Base-by-base conservation (phyloP, 768 basidiomycete species). In the Lactarius pseudohatsudake region DNA sequence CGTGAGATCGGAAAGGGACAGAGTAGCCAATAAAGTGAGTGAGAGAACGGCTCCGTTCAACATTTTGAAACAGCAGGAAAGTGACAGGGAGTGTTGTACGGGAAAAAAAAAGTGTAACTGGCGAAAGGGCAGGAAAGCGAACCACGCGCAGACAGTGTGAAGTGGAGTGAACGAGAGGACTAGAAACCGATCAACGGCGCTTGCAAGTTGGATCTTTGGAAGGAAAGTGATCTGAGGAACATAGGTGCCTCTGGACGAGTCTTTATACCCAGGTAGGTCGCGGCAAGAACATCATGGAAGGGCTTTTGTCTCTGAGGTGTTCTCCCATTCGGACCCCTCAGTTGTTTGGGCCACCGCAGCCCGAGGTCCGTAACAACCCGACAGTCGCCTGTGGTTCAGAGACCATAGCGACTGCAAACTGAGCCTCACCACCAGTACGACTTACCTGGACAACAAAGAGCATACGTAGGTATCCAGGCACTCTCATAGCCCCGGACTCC, bases 161-260 rank as follows among this genome's bases (percentile, higher is more conserved):
- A 81, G 74, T 40, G 38, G 13, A 40, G 15, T 15, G 76, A 75
- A 77, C 71, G 71, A 74, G 74, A 69, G 70, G 64, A 70, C 70
- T 70, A 5, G 41, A 74, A 75, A 75, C 78, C 78, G 78, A 79
- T 81, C 81, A 78, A 81, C 75, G 79, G 81, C 79, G 76, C 77
- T 22, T n/a, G 13, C 50, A 9, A 64, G 58, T 20, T 30, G 65
- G 68, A 69, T 72, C 68, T 63, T 67, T 64, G 59, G 70, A 68
- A 70, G 67, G 62, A 65, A 64, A 67, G 64, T 65, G 53, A 66
- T 68, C 66, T 59, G 56, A 61, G 60, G 36, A 60, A 61, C 62
- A 62, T 61, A 56, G 59, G 40, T 45, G n/a, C 32, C 13, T 32
- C 1, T 7, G 30, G 38, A 40, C 47, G 53, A 32, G 16, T 1